Evolutionary conservation across 1,284 basidiomycete species (phyloP).

Genomic region (Trichosporon sp.): DNA sequence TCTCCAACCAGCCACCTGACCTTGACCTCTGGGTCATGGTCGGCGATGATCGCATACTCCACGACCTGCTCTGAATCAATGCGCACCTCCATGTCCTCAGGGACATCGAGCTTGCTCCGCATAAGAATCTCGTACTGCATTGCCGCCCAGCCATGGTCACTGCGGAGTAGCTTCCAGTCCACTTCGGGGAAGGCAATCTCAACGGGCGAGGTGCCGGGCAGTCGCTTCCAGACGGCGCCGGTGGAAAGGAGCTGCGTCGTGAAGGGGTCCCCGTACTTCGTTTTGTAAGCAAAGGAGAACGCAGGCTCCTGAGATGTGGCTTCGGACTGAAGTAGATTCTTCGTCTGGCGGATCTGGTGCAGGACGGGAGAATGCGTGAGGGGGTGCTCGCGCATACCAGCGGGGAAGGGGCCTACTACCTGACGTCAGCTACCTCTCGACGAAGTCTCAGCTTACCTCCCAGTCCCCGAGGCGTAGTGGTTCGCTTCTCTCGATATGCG

Average conservation of each 20-base stretch:
- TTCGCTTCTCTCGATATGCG: neutral
- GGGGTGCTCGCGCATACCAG: slow-evolving; percentile 55
- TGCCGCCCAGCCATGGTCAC: slow-evolving; percentile 53
- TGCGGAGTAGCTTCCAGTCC: slow-evolving; percentile 50
- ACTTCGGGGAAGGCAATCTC: slow-evolving; percentile 1
- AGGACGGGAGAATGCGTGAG: slow-evolving; percentile 41
- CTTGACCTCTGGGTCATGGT: neutral
- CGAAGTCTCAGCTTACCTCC: neutral
- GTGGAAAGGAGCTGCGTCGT: neutral
- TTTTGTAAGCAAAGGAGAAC: neutral
- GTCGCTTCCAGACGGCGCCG: slow-evolving; percentile 33
- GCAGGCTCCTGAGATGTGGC: neutral
- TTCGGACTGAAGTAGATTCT: too few species aligned
- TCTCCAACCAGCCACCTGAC: slow-evolving; percentile 52
- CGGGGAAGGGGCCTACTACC: slow-evolving; percentile 50
- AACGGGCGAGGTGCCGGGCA: neutral
- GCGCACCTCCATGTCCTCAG: slow-evolving; percentile 27
- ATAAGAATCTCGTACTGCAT: slow-evolving; percentile 48
- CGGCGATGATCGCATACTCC: slow-evolving; percentile 50
- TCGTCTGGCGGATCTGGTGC: slow-evolving; percentile 28
- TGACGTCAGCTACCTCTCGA: slow-evolving; percentile 18
- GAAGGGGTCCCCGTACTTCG: neutral
- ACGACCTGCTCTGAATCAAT: slow-evolving; percentile 48
- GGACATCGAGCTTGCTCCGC: slow-evolving; percentile 33
- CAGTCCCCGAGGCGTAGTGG: neutral